phyloP scores from a whole-genome alignment of 495 filamentous ascomycete genomes.

The Podospora anserina region DNA sequence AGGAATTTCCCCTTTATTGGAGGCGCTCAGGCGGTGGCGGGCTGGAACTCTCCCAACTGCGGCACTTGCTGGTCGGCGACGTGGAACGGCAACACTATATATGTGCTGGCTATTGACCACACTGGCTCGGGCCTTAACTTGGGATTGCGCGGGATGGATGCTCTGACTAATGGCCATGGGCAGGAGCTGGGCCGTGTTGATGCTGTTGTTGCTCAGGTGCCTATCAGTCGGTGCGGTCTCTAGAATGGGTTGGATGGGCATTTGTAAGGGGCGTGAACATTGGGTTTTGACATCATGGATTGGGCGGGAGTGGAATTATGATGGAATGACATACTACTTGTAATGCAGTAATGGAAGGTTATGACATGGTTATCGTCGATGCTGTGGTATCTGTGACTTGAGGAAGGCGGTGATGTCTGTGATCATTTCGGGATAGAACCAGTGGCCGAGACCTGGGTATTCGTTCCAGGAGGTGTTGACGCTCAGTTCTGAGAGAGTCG shows the following conservation, averaged over 20 bases:
- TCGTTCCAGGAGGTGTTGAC: slow-evolving; percentile 42
- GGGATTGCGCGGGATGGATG: slow-evolving; percentile 61
- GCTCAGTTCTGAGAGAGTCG: slow-evolving; percentile 32
- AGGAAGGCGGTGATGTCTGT: slow-evolving; percentile 46
- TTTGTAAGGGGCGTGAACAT: neutral
- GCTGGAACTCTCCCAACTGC: slow-evolving; percentile 59
- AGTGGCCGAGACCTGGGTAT: slow-evolving; percentile 50
- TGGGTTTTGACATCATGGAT: slow-evolving; percentile 1
- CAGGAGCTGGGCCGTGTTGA: slow-evolving; percentile 53
- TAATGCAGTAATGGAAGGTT: slow-evolving; percentile 20
- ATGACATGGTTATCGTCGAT: slow-evolving; percentile 11
- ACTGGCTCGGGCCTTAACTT: slow-evolving; percentile 61
- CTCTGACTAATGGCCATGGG: slow-evolving; percentile 58
- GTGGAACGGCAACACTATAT: slow-evolving; percentile 59
- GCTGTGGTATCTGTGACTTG: neutral
- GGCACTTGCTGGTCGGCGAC: slow-evolving; percentile 66
- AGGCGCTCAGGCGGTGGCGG: slow-evolving; percentile 56
- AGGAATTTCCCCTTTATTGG: slow-evolving; percentile 59
- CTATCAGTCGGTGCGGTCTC: slow-evolving; percentile 30
- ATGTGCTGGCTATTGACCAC: slow-evolving; percentile 66
- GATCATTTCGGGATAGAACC: slow-evolving; percentile 51
- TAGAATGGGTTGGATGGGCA: neutral
- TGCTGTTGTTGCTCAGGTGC: slow-evolving; percentile 48
- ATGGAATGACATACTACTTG: neutral
- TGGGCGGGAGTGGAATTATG: neutral